Base-by-base conservation (phyloP, 78 protist genomes). In the Dictyostelium discoideum region DNA sequence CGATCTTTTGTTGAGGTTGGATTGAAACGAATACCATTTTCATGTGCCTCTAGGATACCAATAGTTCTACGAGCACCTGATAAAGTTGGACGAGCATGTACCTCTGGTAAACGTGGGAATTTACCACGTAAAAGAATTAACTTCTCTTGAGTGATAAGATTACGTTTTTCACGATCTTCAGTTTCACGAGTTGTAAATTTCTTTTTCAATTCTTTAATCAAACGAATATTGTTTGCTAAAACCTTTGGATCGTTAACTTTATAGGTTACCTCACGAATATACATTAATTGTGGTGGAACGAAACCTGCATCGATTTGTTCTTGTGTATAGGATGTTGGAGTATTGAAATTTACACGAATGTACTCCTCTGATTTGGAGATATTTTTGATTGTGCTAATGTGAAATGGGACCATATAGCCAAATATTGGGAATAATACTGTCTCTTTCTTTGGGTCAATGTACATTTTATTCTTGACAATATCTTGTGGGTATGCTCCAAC, bases 361-460 rank as follows among this genome's bases (percentile, higher is more conserved):
- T 67, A 83, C 50, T 97, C 98, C 46, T 97, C 98, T 7, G 85
- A 22, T 69, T 95, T 97, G 13, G 90, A 10, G 11, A 84, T 93
- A 24, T 74, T 95, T 96, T 98, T 98, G 85, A 98, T 97, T n/a
- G 96, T 88, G 10, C 94, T 16, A 22, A 98, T 86, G 76, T 98
- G 99, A 94, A 98, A 96, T n/a, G 99, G 99, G 0, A 98, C 98
- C 46, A 84, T 72, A 14, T 73, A 60, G 4, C 99, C 99, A 39
- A 72, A 92, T 79, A 98, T 92, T 32, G 99, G 99, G 9, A 98
- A 77, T 2, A 98, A 13, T 37, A 98, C 79, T 2, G 99, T 8
- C 46, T 96, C 97, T 2, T 54, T 79, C 67, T 50, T 39, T 54
- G 3, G 11, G 67, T 98, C 99, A 67, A 98, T 97, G 8, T 50